phyloP scores from a whole-genome alignment of 2,329 filamentous ascomycete species.

The Trichoderma guizhouense region DNA sequence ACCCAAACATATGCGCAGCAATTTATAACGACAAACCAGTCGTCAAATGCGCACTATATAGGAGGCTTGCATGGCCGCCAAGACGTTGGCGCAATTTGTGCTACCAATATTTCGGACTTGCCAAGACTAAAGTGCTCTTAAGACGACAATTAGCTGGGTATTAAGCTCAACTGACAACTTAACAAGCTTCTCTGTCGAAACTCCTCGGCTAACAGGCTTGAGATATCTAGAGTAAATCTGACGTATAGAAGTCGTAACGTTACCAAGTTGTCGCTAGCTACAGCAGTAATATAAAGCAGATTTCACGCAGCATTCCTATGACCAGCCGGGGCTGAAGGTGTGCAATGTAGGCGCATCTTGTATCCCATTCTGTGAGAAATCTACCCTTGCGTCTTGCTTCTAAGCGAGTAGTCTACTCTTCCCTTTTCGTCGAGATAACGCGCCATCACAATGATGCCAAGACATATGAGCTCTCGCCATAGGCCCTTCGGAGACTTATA shows the following conservation, averaged over 20 bases:
- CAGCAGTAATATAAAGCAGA: neutral
- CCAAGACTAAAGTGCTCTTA: neutral
- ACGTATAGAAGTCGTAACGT: neutral
- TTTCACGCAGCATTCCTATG: neutral
- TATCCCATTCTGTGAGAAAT: neutral
- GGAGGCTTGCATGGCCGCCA: neutral
- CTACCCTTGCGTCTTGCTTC: neutral
- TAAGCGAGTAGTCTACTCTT: neutral
- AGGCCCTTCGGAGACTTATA: neutral
- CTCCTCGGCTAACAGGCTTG: neutral
- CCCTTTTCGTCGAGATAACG: neutral
- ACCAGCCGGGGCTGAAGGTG: neutral
- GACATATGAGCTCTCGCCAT: neutral
- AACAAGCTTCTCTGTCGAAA: neutral
- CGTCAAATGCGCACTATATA: neutral
- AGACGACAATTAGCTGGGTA: neutral
- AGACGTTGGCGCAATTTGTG: neutral
- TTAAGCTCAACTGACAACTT: neutral
- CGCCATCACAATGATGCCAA: neutral
- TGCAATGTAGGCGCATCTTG: neutral
- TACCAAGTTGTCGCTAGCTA: neutral
- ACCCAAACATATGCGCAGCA: neutral
- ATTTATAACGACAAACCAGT: neutral
- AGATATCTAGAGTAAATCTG: neutral
- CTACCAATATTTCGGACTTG: neutral